These are phyloP conservation scores for Collybia sp. DNA, from an alignment of 768 basidiomycete genomes.

Conservation along the genomic window DNA sequence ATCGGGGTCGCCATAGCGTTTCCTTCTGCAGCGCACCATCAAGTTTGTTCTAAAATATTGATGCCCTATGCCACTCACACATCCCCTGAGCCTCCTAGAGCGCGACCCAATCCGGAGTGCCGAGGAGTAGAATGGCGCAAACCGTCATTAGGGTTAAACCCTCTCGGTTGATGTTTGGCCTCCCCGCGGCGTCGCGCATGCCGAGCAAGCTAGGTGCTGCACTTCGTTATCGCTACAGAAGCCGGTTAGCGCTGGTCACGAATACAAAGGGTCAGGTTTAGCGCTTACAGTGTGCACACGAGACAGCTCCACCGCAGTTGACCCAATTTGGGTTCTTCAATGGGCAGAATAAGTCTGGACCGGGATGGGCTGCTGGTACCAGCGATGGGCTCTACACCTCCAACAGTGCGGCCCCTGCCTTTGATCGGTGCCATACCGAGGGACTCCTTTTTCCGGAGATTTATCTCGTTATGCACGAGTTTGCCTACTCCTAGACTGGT, in stretches of 20 bases:
- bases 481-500: constrained; percentile 21
- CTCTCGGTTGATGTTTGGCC: constrained; percentile 3
- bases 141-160: too few species aligned
- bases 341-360: too few species aligned
- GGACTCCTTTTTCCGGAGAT: constrained; percentile 38
- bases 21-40: too few species aligned
- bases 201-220: constrained; percentile 55
- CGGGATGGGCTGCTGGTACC: neutral
- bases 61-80: too few species aligned
- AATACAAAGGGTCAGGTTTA: too few species aligned
- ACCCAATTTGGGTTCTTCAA: too few species aligned
- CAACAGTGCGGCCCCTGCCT: constrained; percentile 19
- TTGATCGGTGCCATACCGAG: constrained; percentile 34
- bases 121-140: too few species aligned
- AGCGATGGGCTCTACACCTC: neutral
- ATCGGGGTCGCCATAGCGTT: too few species aligned
- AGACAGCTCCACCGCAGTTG: constrained; percentile 43
- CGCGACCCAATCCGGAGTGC: too few species aligned
- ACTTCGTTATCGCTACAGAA: constrained; percentile 30
- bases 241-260: too few species aligned
- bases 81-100: too few species aligned
- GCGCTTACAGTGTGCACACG: constrained; percentile 60
- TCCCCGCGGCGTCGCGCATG: constrained; percentile 51
- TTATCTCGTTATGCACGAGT: constrained; percentile 38
- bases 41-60: too few species aligned